Base-by-base conservation (phyloP, 345 rosid species). In the Triadica sebifera region DNA sequence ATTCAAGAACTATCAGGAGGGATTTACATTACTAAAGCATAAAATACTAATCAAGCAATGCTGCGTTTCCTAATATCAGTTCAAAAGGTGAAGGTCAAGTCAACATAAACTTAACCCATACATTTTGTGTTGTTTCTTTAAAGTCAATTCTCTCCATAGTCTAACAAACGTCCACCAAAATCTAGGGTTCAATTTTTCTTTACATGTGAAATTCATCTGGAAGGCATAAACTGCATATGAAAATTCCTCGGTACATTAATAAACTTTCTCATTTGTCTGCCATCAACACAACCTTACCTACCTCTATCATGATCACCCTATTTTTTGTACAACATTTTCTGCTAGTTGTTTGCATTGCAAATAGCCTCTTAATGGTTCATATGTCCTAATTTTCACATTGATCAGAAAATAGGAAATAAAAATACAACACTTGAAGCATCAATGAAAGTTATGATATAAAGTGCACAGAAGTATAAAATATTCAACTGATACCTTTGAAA, bases 401-500 rank as follows among this genome's bases (percentile, higher is more conserved):
- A 25, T 24, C 11, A 49, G 64, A 34, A 11, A 5, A 45, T 7
- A 19, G 68, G 65, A 60, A 41, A 46, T 19, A 34, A 34, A 29
- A 67, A 73, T 39, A 19, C 15, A 50, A 25, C 9, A 24, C 10
- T 11, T 41, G 6, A 47, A 29, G 3, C 51, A 50, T 13, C 2
- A 49, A 6, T 9, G 16, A 50, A 43, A 63, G 3, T n/a, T 24
- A 52, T 65, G 15, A 34, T 15, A 41, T 51, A 74, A 29, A 53
- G 62, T 68, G 67, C 65, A 56, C 15, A 52, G 29, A 51, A 74
- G 6, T 7, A 46, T n/a, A 50, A 61, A 49, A 65, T 58, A 73
- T 74, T 72, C 62, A 60, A 74, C 43, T 24, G 61, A 69, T 85
- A 93, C 99, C 98, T 91, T 79, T 80, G 86, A 80, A 95, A 85